These are phyloP conservation scores for Salvia hispanica DNA, from an alignment of 257 asterid species.

Conservation along the genomic window DNA sequence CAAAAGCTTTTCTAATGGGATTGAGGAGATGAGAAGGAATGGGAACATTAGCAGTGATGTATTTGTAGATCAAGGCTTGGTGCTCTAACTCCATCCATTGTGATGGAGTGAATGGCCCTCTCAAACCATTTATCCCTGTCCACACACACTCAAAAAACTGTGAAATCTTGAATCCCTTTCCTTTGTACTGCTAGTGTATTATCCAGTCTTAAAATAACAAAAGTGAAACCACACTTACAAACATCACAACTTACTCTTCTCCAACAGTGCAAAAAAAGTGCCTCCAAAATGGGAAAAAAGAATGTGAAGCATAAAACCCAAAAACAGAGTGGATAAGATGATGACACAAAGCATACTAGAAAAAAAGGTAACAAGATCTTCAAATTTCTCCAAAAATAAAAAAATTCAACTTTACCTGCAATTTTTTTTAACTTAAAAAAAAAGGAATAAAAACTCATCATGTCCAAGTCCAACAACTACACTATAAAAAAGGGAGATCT, in stretches of 20 bases:
- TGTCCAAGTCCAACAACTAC: no score
- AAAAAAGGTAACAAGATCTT: no score
- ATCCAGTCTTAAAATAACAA: neutral
- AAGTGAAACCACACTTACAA: neutral
- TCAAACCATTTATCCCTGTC: slow-evolving; percentile 46
- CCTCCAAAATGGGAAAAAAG: neutral
- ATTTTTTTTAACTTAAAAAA: no score
- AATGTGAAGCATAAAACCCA: no score
- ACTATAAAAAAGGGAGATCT: no score
- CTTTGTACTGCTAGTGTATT: neutral
- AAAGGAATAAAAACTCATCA: no score
- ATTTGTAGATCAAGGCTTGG: slow-evolving; percentile 84
- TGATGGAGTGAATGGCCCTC: slow-evolving; percentile 71
- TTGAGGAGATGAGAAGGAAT: slow-evolving; percentile 67
- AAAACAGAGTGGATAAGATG: no score
- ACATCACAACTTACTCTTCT: slow-evolving; percentile 2
- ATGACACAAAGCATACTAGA: no score
- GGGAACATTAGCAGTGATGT: slow-evolving; percentile 67
- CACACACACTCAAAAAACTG: neutral
- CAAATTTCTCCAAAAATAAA: no score
- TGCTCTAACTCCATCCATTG: slow-evolving; percentile 83
- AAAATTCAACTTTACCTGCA: no score
- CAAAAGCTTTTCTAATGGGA: slow-evolving; percentile 73
- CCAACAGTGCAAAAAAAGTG: slow-evolving; percentile 1
- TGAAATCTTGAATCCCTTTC: neutral